phyloP scores from a whole-genome alignment of 2,329 filamentous ascomycete genomes.

The Penicillium digitatum region DNA sequence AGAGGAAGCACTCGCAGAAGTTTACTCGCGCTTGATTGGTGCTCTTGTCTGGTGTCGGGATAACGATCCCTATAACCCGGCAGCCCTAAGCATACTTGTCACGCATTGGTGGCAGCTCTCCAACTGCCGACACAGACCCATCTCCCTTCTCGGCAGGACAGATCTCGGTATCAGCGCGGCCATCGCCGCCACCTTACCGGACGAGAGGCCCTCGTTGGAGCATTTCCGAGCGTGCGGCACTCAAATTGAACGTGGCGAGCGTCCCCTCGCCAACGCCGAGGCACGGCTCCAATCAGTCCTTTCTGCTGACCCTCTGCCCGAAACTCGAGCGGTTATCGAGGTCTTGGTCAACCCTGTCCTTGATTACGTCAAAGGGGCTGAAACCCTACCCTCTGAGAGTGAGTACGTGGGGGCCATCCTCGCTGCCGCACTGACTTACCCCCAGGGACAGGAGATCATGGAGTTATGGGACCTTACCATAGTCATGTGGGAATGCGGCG shows the following conservation, averaged over 20 bases:
- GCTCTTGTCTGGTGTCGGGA: slow-evolving; percentile 15
- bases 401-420: slow-evolving; percentile 11
- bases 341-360: slow-evolving; percentile 11
- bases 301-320: background rate
- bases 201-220: slow-evolving; percentile 9
- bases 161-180: slow-evolving; percentile 5
- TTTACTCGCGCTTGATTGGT: slow-evolving; percentile 12
- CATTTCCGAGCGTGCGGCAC: slow-evolving; percentile 12
- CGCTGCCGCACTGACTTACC: slow-evolving; percentile 9
- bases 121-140: slow-evolving; percentile 13
- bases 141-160: slow-evolving; percentile 12
- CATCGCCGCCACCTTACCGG: slow-evolving; percentile 9
- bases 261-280: slow-evolving; percentile 9
- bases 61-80: slow-evolving; percentile 16
- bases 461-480: slow-evolving; percentile 16
- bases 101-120: slow-evolving; percentile 17
- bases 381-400: slow-evolving; percentile 9
- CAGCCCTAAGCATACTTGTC: slow-evolving; percentile 11
- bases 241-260: slow-evolving; percentile 8
- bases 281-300: slow-evolving; percentile 6
- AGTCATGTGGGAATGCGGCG: slow-evolving; percentile 14
- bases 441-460: slow-evolving; percentile 11
- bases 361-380: slow-evolving; percentile 9
- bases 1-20: slow-evolving; percentile 6
- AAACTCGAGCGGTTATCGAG: slow-evolving; percentile 9